These are phyloP conservation scores for Picochlorum sp. DNA, from an alignment of 139 green algal species.

Conservation along the genomic window DNA sequence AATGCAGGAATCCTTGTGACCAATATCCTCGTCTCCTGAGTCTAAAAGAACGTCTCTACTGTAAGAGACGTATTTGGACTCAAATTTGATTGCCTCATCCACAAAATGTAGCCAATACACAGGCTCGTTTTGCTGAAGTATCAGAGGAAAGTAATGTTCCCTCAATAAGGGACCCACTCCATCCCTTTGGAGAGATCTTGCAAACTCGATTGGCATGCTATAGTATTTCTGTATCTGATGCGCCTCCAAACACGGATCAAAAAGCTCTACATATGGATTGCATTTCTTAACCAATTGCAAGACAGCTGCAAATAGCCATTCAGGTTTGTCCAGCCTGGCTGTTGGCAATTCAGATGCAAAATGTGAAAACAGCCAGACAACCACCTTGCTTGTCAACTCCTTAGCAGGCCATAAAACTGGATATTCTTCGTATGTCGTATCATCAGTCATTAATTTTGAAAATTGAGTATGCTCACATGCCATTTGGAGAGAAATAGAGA, in stretches of 20 bases:
- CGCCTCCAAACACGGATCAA: conserved; percentile 23
- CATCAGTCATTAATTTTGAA: background rate
- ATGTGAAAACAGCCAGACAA: conserved; percentile 6
- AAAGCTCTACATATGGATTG: conserved; percentile 2
- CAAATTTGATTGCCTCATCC: conserved; percentile 27
- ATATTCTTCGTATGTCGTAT: background rate
- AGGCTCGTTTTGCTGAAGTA: conserved; percentile 7
- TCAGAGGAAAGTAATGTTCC: conserved; percentile 28
- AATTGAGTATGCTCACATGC: conserved; percentile 7
- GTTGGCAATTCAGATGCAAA: conserved; percentile 24
- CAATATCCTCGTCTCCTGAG: background rate
- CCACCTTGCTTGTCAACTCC: conserved; percentile 16
- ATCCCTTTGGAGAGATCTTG: conserved; percentile 15
- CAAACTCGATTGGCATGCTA: conserved; percentile 31
- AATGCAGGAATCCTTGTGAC: conserved; percentile 1
- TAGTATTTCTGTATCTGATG: conserved; percentile 6
- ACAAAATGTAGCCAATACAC: conserved; percentile 31
- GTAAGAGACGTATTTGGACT: conserved; percentile 11
- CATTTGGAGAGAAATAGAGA: conserved; percentile 19
- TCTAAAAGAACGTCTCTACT: background rate
- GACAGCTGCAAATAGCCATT: conserved; percentile 36
- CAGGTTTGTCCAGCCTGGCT: conserved; percentile 25
- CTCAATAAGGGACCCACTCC: conserved; percentile 16
- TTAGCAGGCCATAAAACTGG: conserved; percentile 31
- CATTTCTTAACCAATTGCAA: conserved; percentile 4